phyloP scores from a whole-genome alignment of 345 rosid species.

The Erysimum cheiranthoides region DNA sequence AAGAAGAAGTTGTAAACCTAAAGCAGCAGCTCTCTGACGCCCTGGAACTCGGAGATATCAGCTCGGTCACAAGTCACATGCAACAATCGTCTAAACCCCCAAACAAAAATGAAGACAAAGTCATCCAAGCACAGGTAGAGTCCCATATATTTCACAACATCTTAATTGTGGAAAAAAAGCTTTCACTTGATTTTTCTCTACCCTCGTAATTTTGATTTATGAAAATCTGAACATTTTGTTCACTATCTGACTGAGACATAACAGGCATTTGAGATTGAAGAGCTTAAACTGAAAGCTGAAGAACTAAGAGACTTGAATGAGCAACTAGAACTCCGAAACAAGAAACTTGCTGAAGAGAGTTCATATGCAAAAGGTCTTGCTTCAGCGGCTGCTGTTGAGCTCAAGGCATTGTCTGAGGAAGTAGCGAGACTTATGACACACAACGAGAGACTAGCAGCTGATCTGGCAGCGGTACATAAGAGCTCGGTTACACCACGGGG shows the following conservation, averaged over 20 bases:
- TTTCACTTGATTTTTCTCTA: conserved; percentile 21
- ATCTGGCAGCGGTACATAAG: conserved; percentile 60
- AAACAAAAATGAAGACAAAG: conserved; percentile 24
- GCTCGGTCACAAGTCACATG: conserved; percentile 30
- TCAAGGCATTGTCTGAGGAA: conserved; percentile 95
- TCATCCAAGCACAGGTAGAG: conserved; percentile 38
- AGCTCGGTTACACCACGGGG: conserved; percentile 59
- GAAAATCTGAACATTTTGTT: conserved; percentile 23
- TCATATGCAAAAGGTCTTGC: conserved; percentile 96
- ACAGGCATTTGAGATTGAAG: conserved; percentile 76
- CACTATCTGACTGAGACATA: conserved; percentile 29
- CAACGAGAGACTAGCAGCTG: conserved; percentile 71
- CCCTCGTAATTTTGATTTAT: neutral
- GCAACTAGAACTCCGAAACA: conserved; percentile 67
- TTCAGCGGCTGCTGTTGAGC: conserved; percentile 97
- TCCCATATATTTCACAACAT: conserved; percentile 39
- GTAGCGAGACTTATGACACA: conserved; percentile 90
- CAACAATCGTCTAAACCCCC: conserved; percentile 32
- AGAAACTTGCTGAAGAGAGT: conserved; percentile 89
- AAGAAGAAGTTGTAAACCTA: conserved; percentile 70
- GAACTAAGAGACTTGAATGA: conserved; percentile 65
- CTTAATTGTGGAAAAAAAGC: neutral
- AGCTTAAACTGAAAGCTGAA: conserved; percentile 63
- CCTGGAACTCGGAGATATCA: conserved; percentile 50
- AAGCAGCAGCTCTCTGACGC: conserved; percentile 85